Evolutionary conservation across 768 basidiomycete genomes (phyloP).

Genomic region (Lactarius psammicola): DNA sequence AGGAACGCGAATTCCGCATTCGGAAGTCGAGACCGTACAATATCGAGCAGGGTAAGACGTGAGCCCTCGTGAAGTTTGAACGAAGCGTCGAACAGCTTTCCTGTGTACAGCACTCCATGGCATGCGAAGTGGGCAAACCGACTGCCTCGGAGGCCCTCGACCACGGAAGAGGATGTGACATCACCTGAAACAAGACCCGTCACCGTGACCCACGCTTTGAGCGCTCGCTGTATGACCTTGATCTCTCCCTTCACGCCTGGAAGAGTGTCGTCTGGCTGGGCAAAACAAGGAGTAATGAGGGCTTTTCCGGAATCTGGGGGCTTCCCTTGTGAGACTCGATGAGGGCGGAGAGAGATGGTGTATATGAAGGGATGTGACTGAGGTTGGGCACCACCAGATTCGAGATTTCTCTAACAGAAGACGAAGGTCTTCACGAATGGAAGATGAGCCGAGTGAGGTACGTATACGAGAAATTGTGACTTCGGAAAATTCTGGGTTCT

Average conservation of each 20-base stretch:
- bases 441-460: neutral
- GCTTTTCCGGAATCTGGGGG: neutral
- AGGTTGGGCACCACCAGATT: no score
- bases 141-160: neutral
- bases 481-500: neutral
- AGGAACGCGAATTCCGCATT: neutral
- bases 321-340: neutral
- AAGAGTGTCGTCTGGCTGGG: neutral
- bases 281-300: neutral
- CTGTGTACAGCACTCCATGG: conserved; percentile 7
- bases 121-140: conserved; percentile 9
- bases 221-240: neutral
- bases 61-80: neutral
- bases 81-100: neutral
- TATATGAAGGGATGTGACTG: no score
- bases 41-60: conserved; percentile 2
- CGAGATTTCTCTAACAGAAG: no score
- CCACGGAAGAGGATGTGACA: neutral
- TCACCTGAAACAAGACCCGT: neutral
- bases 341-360: neutral
- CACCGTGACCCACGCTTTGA: neutral
- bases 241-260: neutral
- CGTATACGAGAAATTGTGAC: neutral
- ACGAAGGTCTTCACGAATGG: neutral
- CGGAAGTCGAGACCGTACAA: neutral